These are phyloP conservation scores for Tolypocladium pustulatum DNA, from an alignment of 2,329 filamentous ascomycete genomes.

Conservation along the genomic window DNA sequence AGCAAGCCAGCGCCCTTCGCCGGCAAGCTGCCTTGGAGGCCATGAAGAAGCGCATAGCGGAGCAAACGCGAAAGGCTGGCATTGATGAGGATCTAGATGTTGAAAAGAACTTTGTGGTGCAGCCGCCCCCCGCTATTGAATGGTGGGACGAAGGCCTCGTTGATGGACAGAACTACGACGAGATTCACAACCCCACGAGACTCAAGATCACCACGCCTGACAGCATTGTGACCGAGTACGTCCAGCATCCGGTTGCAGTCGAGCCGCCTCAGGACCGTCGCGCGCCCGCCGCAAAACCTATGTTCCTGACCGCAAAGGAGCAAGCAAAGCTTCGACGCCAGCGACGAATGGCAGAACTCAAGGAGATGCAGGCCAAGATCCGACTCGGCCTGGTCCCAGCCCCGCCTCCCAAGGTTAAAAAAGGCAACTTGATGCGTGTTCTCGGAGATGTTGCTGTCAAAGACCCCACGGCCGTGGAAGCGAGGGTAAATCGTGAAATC, in stretches of 20 bases:
- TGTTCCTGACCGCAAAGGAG: conserved; percentile 86
- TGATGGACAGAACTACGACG: conserved; percentile 62
- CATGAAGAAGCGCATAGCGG: conserved; percentile 89
- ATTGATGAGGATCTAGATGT: conserved; percentile 84
- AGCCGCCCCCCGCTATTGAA: conserved; percentile 77
- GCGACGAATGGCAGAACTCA: conserved; percentile 81
- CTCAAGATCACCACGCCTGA: conserved; percentile 71
- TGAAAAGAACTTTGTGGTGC: conserved; percentile 81
- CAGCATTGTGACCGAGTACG: conserved; percentile 78
- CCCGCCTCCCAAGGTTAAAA: conserved; percentile 92
- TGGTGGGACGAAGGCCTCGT: conserved; percentile 96
- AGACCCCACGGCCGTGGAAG: conserved; percentile 94
- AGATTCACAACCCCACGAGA: conserved; percentile 51
- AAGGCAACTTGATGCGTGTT: conserved; percentile 94
- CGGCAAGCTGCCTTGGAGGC: conserved; percentile 81
- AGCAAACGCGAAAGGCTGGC: conserved; percentile 77
- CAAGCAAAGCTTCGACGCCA: conserved; percentile 85
- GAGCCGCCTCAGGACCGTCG: conserved; percentile 87
- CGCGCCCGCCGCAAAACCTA: conserved; percentile 67
- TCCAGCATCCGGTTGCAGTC: conserved; percentile 86
- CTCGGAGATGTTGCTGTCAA: conserved; percentile 78
- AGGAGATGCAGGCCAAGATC: conserved; percentile 95
- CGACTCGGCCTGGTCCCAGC: conserved; percentile 81
- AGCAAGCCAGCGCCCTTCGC: conserved; percentile 81
- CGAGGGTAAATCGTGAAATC: conserved; percentile 86